Conservation (phyloP, 352 stramenopile genomes). For the Pythium periplocum region DNA sequence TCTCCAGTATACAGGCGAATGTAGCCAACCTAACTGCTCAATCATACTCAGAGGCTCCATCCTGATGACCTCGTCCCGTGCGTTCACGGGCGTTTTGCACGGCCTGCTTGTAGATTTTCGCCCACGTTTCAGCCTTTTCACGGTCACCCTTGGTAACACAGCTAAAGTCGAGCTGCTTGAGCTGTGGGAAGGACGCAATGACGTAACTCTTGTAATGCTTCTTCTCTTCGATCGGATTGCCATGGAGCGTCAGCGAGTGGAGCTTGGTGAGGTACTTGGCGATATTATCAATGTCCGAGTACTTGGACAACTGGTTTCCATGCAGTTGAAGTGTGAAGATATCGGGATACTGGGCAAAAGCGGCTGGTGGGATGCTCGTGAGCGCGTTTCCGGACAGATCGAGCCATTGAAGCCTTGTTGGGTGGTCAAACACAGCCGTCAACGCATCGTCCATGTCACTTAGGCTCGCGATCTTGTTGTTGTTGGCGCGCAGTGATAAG, state of each 20-base stretch:
- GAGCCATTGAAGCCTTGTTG: slow-evolving; percentile 50
- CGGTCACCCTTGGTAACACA: slow-evolving; percentile 61
- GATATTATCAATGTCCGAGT: slow-evolving; percentile 56
- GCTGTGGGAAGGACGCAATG: slow-evolving; percentile 52
- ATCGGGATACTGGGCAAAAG: slow-evolving; percentile 40
- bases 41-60: slow-evolving; percentile 3
- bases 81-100: slow-evolving; percentile 7
- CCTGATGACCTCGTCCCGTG: background rate
- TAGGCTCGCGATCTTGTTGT: slow-evolving; percentile 52
- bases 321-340: slow-evolving; percentile 75
- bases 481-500: slow-evolving; percentile 53
- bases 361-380: slow-evolving; percentile 21
- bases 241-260: slow-evolving; percentile 68
- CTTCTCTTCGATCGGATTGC: slow-evolving; percentile 83
- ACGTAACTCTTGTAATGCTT: slow-evolving; percentile 86
- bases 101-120: slow-evolving; percentile 57
- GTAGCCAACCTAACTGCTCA: slow-evolving; percentile 6
- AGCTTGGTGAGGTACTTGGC: slow-evolving; percentile 39
- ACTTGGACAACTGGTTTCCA: slow-evolving; percentile 57
- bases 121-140: slow-evolving; percentile 62
- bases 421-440: slow-evolving; percentile 38
- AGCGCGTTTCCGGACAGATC: slow-evolving; percentile 57
- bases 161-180: slow-evolving; percentile 76
- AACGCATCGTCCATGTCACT: slow-evolving; percentile 54
- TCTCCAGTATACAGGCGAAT: slow-evolving; percentile 11